Base-by-base conservation (phyloP, 2,329 filamentous ascomycete species). In the Diaporthe caulivora region DNA sequence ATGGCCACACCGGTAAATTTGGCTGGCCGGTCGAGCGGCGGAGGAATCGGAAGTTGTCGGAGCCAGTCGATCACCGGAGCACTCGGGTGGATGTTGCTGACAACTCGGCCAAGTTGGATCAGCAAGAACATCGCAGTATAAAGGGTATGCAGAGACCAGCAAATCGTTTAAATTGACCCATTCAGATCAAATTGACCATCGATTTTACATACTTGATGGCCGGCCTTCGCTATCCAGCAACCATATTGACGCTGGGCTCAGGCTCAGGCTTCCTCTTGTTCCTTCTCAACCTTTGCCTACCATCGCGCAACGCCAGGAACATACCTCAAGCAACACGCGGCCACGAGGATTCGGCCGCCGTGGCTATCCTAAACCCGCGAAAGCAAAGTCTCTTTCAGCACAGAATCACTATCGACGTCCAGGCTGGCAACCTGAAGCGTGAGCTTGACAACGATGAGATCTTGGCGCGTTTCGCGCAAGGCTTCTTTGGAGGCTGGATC, bases 401-500 rank as follows among this genome's bases (percentile, higher is more conserved):
- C 8, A 55, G 26, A 6, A 54, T 69, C 1, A 47, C 11, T 1
- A 24, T 57, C 5, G 24, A 70, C 10, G 21, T 70, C 10, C 26
- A 37, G 3, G 40, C 29, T 18, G 34, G 13, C 6, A 24, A 10
- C 11, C 7, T 70, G 15, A 70, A 47, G 18, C 8, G 10, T 17
- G 47, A 26, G 10, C 5, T 72, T 2, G 40, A 8, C 24, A 60
- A 65, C 10, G 18, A 44, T 3, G 58, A 72, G 18, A 11, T 72
- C 15, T 17, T 72, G 4, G 42, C 58, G 8, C 29, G 42, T 8
- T 65, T 71, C 34, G 64, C 47, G 1, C 42, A 64, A 10, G 57
- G 69, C 10, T 71, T 65, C 31, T 71, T 71, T 71, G 69, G 57
- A 1, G 69, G 57, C 31, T 64, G 69, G 69, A n/a, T 71, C 1